Evolutionary conservation across 805 yeast species (phyloP).

Genomic region (Suhomyces kilbournensis): DNA sequence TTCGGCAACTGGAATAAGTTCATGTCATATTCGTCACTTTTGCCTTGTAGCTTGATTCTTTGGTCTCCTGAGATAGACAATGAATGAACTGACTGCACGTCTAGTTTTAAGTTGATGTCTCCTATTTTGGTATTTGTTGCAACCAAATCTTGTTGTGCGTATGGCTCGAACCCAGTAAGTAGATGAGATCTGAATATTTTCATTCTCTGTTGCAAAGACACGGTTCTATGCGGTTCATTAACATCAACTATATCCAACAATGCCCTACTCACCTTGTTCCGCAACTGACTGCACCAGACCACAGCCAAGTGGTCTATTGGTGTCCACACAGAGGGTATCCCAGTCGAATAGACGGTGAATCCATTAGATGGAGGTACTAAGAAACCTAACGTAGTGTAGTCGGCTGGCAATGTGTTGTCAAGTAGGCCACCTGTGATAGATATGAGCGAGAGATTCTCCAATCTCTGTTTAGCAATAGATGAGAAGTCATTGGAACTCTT

Average conservation of each 20-base stretch:
- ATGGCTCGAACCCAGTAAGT: slow-evolving; percentile 57
- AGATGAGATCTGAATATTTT: slow-evolving; percentile 43
- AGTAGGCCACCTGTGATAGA: slow-evolving; percentile 87
- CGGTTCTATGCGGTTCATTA: slow-evolving; percentile 46
- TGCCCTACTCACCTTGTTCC: slow-evolving; percentile 58
- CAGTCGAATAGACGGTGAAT: slow-evolving; percentile 76
- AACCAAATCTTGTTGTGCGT: not conserved
- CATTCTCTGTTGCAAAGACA: slow-evolving; percentile 57
- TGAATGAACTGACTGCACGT: not conserved
- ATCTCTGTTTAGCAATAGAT: slow-evolving; percentile 42
- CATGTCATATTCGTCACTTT: slow-evolving; percentile 1
- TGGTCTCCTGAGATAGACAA: not conserved
- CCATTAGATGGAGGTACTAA: slow-evolving; percentile 75
- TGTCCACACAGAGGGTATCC: slow-evolving; percentile 90
- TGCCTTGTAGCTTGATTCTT: slow-evolving; percentile 1
- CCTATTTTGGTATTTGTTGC: not conserved
- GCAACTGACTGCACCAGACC: slow-evolving; percentile 92
- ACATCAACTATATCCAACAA: slow-evolving; percentile 60
- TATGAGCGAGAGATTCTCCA: slow-evolving; percentile 61
- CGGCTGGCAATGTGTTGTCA: slow-evolving; percentile 84
- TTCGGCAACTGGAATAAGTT: slow-evolving; percentile 6
- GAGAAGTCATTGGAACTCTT: slow-evolving; percentile 12
- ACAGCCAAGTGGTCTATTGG: slow-evolving; percentile 92
- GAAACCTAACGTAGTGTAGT: slow-evolving; percentile 73
- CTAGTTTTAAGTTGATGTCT: slow-evolving; percentile 6